Base-by-base conservation (phyloP, 1,284 basidiomycete species). In the Rugiboletus extremiorientalis region DNA sequence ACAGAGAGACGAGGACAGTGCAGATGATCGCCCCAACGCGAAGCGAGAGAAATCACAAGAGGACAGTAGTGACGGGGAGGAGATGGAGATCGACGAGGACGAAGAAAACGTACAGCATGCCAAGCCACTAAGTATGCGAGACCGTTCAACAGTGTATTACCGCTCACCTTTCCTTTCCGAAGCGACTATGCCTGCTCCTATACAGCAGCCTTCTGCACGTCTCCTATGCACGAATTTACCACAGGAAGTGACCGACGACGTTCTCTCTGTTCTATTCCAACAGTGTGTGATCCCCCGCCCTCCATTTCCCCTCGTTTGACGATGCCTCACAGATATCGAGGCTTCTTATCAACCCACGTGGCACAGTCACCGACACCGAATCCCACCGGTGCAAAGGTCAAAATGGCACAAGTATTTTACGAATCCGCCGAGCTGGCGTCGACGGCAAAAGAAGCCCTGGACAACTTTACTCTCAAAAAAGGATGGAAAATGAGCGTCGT, bases 71-170 rank as follows among this genome's bases (percentile, higher is more conserved):
- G 83, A 82, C 46, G 89, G 84, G 55, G 89, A 90, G 67, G 92
- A 92, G 70, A 91, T 92, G 85, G 90, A 92, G 71, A 90, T 94
- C 66, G 89, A 91, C 59, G 87, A 91, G 46, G 86, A 91, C 49
- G 89, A 91, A 36, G 88, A 89, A 52, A 60, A 73, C 37, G 65
- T 73, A 51, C 71, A 70, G 52, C 69, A 74, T 61, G 72, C 71
- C 54, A 71, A 66, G 54, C 70, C 72, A 61, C 59, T 74, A 60
- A 77, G 82, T 84, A 79, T 68, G 79, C 77, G 62, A 58, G 46
- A 64, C 58, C 54, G 63, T 62, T 60, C 60, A 47, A 54, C 28
- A 14, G 28, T 40, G 33, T 36, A 52, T 60, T 54, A 40, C 40
- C 52, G 58, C 68, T 65, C 59, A 65, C 62, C 73, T 75, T 73